These are phyloP conservation scores for Candida patagonica DNA, from an alignment of 805 yeast species.

Conservation along the genomic window DNA sequence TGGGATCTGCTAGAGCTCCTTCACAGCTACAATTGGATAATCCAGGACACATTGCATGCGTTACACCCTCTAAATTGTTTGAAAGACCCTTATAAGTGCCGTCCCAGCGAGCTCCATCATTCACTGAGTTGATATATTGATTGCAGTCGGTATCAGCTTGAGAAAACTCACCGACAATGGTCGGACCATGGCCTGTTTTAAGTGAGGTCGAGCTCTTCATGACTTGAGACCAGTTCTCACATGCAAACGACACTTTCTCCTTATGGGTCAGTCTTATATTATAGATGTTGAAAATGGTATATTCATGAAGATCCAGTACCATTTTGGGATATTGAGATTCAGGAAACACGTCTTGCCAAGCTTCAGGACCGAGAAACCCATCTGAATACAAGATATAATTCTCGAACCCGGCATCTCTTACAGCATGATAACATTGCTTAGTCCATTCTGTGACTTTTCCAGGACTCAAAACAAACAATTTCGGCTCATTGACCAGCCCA, in stretches of 20 bases:
- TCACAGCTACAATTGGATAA: conserved; percentile 38
- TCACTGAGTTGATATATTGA: conserved; percentile 73
- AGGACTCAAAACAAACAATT: conserved; percentile 41
- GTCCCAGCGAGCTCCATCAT: conserved; percentile 68
- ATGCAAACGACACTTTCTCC: conserved; percentile 23
- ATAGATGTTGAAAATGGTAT: conserved; percentile 53
- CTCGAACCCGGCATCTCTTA: conserved; percentile 42
- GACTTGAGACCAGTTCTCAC: conserved; percentile 46
- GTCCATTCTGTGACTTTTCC: conserved; percentile 46
- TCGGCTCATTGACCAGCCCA: conserved; percentile 76
- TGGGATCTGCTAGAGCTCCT: conserved; percentile 34
- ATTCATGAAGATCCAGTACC: conserved; percentile 77
- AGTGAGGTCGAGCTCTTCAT: conserved; percentile 44
- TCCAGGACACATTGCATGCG: conserved; percentile 8
- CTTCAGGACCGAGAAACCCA: conserved; percentile 53
- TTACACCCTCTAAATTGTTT: conserved; percentile 15
- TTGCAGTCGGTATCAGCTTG: conserved; percentile 86
- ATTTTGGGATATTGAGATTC: conserved; percentile 45
- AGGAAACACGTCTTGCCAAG: conserved; percentile 53
- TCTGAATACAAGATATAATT: conserved; percentile 59
- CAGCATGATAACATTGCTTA: conserved; percentile 45
- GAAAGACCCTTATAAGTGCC: conserved; percentile 37
- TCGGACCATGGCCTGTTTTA: conserved; percentile 53
- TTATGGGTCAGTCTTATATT: conserved; percentile 23
- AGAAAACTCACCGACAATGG: conserved; percentile 70